Evolutionary conservation across 768 basidiomycete genomes (phyloP).

Genomic region (Naematelia encephala): DNA sequence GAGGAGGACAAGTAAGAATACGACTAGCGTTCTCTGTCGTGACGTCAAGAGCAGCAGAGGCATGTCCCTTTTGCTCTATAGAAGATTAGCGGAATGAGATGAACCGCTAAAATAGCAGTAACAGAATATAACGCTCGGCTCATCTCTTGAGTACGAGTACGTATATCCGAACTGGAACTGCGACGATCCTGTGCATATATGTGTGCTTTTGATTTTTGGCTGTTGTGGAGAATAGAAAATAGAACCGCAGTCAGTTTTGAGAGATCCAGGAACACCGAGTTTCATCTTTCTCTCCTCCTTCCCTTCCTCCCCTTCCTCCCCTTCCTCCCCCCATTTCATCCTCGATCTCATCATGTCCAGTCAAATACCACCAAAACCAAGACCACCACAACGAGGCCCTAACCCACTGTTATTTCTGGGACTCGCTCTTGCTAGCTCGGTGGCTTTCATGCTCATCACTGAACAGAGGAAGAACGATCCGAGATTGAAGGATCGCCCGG

Average conservation of each 20-base stretch:
- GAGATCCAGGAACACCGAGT: neutral
- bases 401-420: conserved; percentile 40
- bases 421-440: conserved; percentile 26
- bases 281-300: neutral
- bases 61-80: neutral
- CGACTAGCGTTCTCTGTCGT: neutral
- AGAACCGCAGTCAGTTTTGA: neutral
- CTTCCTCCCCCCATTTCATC: neutral
- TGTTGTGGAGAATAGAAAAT: neutral
- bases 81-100: no score
- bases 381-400: conserved; percentile 34
- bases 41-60: neutral
- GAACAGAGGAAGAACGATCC: conserved; percentile 27
- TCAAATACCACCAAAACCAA: neutral
- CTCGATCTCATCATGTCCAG: conserved; percentile 1
- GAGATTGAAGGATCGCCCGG: conserved; percentile 14
- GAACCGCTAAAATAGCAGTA: no score
- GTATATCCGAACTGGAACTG: neutral
- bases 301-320: neutral
- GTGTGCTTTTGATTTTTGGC: neutral
- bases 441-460: conserved; percentile 30
- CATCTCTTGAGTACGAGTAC: neutral
- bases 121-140: no score
- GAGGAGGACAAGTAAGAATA: neutral
- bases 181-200: neutral